These are phyloP conservation scores for Ustilago bromivora DNA, from an alignment of 1,284 basidiomycete genomes.

Conservation along the genomic window DNA sequence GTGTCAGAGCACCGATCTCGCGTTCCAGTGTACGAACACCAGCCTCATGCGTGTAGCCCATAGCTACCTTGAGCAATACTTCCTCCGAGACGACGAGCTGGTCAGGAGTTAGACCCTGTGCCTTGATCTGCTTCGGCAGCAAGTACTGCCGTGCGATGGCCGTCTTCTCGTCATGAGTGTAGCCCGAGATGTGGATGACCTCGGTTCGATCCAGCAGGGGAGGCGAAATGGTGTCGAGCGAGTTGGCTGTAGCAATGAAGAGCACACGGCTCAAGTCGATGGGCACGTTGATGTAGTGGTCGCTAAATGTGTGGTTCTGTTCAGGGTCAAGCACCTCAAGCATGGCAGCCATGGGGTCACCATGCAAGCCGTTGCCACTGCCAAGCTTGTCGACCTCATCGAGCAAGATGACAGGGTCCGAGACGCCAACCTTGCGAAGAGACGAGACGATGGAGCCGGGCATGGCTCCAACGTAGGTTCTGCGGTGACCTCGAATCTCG, in stretches of 20 bases:
- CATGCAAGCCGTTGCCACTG: slow-evolving; percentile 69
- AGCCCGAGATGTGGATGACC: slow-evolving; percentile 70
- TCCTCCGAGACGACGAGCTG: slow-evolving; percentile 77
- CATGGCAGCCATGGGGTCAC: slow-evolving; percentile 71
- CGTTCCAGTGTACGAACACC: slow-evolving; percentile 92
- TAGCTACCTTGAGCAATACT: slow-evolving; percentile 79
- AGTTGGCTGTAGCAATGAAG: slow-evolving; percentile 72
- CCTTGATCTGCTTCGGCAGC: slow-evolving; percentile 82
- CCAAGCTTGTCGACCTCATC: slow-evolving; percentile 72
- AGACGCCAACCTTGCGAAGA: slow-evolving; percentile 69
- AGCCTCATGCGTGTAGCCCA: slow-evolving; percentile 85
- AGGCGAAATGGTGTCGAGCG: slow-evolving; percentile 70
- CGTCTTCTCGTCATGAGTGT: slow-evolving; percentile 71
- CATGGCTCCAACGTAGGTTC: slow-evolving; percentile 70
- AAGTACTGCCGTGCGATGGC: slow-evolving; percentile 74
- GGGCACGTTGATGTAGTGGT: slow-evolving; percentile 71
- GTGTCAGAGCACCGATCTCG: slow-evolving; percentile 83
- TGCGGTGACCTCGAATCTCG: slow-evolving; percentile 70
- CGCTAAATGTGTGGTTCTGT: slow-evolving; percentile 71
- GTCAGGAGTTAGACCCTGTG: slow-evolving; percentile 75
- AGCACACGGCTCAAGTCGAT: slow-evolving; percentile 69
- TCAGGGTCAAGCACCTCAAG: slow-evolving; percentile 71
- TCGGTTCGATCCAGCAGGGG: slow-evolving; percentile 71
- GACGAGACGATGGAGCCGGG: slow-evolving; percentile 77
- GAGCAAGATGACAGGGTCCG: slow-evolving; percentile 71